Base-by-base conservation (phyloP, 768 basidiomycete species). In the Amanita inopinata region DNA sequence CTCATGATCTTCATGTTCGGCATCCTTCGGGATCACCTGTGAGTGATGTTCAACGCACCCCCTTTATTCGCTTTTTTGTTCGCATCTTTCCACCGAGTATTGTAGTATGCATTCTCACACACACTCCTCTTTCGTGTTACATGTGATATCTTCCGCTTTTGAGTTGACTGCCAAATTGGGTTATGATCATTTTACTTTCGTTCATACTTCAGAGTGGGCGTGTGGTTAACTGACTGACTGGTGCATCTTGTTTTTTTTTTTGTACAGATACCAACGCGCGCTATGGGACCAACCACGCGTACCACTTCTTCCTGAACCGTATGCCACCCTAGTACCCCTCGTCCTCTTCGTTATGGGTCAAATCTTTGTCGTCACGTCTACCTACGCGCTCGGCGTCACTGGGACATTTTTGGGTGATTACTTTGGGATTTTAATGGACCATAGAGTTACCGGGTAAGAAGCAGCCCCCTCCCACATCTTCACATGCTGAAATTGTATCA, bases 351-450 rank as follows among this genome's bases (percentile, higher is more conserved):
- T 61, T 31, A 32, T 76, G 8, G 94, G 94, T 19, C 88, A 92
- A 57, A 66, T 73, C n/a, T 77, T 97, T 50, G 94, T 97, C 43
- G 43, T 92, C 34, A 81, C 79, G 9, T 90, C 87, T 22, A 96
- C 91, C 3, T 96, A 80, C 76, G 80, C 85, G 0, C 65, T 99
- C 4, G 94, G 94, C 2, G 64, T 97, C 53, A 97, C 94, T 2
- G 94, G 93, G 27, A 96, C 91, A 2, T 96, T 92, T 68, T 68
- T 89, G 34, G 85, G 74, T 17, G 85, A 85, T 56, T 88, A 88
- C 56, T 88, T 90, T 50, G 87, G 84, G 3, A 86, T 89, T 46
- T 62, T 87, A 49, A 91, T 84, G 90, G 80, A 89, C 54, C 70
- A 81, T 47, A 71, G 87, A 39, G 92, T 97, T n/a, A 83, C 91